Conservation (phyloP, 2,329 filamentous ascomycete species). For the Emmonsiellopsis sp. region DNA sequence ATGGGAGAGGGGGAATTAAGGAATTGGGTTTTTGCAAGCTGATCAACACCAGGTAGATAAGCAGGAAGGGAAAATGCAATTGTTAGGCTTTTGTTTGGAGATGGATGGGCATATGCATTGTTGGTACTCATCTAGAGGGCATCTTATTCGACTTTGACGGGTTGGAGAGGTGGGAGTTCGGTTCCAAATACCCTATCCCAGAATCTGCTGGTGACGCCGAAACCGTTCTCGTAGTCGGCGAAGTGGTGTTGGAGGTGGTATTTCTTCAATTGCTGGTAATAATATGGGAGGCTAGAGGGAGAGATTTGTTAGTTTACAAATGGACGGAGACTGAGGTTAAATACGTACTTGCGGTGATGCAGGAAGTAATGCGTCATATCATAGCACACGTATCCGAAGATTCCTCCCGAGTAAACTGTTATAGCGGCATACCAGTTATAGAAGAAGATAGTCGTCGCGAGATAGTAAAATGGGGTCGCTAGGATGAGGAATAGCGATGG, state of each 20-base stretch:
- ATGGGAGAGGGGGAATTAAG: not conserved
- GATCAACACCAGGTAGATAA: not conserved
- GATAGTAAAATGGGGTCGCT: slow-evolving; percentile 82
- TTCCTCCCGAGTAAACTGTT: slow-evolving; percentile 74
- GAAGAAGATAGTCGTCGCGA: slow-evolving; percentile 73
- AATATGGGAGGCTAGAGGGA: slow-evolving; percentile 58
- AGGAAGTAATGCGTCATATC: slow-evolving; percentile 98
- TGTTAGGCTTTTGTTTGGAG: not conserved
- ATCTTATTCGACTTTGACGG: slow-evolving; percentile 27
- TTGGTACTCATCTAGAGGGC: not conserved
- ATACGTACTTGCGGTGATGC: slow-evolving; percentile 72
- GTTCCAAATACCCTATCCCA: slow-evolving; percentile 94
- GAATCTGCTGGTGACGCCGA: slow-evolving; percentile 91
- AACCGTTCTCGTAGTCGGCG: slow-evolving; percentile 94
- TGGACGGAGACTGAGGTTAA: not conserved
- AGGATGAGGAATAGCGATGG: slow-evolving; percentile 77
- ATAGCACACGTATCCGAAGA: slow-evolving; percentile 94
- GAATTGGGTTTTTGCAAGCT: not conserved
- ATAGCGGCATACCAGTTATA: slow-evolving; percentile 77
- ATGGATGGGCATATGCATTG: not conserved
- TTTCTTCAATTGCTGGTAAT: slow-evolving; percentile 91
- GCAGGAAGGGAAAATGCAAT: not conserved
- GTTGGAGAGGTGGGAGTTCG: slow-evolving; percentile 49
- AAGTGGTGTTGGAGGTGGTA: slow-evolving; percentile 97
- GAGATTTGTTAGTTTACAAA: not conserved